Evolutionary conservation across 352 stramenopile species (phyloP).

Genomic region (Globisporangium echinulatum): DNA sequence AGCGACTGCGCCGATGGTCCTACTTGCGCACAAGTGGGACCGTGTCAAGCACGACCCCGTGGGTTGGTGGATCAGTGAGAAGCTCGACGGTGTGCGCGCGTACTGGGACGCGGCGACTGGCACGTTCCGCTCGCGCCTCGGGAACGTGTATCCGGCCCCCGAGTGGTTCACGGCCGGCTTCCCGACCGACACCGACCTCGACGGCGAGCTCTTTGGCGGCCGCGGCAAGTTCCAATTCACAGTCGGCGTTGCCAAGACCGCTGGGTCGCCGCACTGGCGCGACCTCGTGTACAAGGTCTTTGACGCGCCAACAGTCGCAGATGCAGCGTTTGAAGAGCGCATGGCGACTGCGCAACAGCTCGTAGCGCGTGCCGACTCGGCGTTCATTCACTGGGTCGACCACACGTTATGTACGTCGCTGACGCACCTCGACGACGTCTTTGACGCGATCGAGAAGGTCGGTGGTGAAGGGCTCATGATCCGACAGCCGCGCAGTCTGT

Average conservation of each 20-base stretch:
- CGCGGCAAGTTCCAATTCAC: conserved; percentile 58
- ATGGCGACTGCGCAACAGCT: conserved; percentile 29
- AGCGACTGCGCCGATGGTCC: conserved; percentile 31
- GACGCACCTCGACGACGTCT: conserved; percentile 40
- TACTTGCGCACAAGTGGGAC: conserved; percentile 68
- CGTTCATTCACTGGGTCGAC: conserved; percentile 54
- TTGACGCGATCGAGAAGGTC: conserved; percentile 48
- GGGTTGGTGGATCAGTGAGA: conserved; percentile 73
- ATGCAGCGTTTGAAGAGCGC: conserved; percentile 52
- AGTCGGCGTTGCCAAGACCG: conserved; percentile 56
- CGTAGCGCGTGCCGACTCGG: conserved; percentile 20
- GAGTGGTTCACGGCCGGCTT: conserved; percentile 52
- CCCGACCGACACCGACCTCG: conserved; percentile 51
- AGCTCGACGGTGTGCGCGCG: conserved; percentile 65
- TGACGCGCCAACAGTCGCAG: conserved; percentile 39
- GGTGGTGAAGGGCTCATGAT: conserved; percentile 73
- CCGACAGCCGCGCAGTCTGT: conserved; percentile 45
- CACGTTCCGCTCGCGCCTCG: conserved; percentile 50
- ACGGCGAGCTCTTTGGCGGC: conserved; percentile 68
- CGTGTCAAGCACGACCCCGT: conserved; percentile 47
- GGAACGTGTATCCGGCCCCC: conserved; percentile 58
- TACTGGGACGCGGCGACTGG: conserved; percentile 50
- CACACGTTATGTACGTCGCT: conserved; percentile 50
- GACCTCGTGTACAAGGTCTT: conserved; percentile 69
- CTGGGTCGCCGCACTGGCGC: conserved; percentile 44